Evolutionary conservation across 1,139 yeast species (phyloP).

Genomic region (Hemisphaericaspora xylofermentans): DNA sequence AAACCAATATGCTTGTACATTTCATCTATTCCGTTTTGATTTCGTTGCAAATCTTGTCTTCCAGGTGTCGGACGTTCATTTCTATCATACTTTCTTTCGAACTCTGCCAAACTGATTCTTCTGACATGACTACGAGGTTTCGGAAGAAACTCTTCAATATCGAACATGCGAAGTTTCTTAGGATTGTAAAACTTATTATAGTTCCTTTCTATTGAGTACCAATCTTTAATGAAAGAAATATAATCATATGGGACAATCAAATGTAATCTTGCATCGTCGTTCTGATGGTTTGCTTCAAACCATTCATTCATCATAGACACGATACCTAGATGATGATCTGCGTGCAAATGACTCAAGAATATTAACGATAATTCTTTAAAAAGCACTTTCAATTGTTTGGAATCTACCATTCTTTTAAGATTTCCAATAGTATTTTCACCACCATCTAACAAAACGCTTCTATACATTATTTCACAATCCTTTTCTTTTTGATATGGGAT

Average conservation of each 20-base stretch:
- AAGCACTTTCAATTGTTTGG: constrained; percentile 33
- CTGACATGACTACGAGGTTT: constrained; percentile 26
- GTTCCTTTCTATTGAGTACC: constrained; percentile 57
- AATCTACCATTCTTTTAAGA: constrained; percentile 54
- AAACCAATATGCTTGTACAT: constrained; percentile 30
- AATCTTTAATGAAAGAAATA: constrained; percentile 64
- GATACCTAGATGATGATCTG: constrained; percentile 93
- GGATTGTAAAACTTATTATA: constrained; percentile 31
- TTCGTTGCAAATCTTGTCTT: constrained; percentile 14
- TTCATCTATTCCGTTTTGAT: constrained; percentile 16
- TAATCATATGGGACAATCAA: constrained; percentile 79
- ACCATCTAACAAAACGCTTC: constrained; percentile 71
- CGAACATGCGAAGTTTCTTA: constrained; percentile 51
- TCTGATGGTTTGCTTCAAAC: constrained; percentile 43
- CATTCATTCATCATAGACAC: constrained; percentile 69
- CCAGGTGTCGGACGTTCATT: background rate
- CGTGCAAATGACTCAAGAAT: constrained; percentile 88
- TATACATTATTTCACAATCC: constrained; percentile 30
- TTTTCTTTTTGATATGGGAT: constrained; percentile 46
- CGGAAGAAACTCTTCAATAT: constrained; percentile 63
- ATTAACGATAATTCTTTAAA: constrained; percentile 61
- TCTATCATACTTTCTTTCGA: background rate
- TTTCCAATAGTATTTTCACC: constrained; percentile 92
- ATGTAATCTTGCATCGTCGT: constrained; percentile 35
- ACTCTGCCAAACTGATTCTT: constrained; percentile 18